A percentile compares a stretch with the other conserved stretches of the same genome.
These are phyloP conservation scores for Jaenimonas drosophilae DNA, from an alignment of 208 protist species.

Conservation along the genomic window DNA sequence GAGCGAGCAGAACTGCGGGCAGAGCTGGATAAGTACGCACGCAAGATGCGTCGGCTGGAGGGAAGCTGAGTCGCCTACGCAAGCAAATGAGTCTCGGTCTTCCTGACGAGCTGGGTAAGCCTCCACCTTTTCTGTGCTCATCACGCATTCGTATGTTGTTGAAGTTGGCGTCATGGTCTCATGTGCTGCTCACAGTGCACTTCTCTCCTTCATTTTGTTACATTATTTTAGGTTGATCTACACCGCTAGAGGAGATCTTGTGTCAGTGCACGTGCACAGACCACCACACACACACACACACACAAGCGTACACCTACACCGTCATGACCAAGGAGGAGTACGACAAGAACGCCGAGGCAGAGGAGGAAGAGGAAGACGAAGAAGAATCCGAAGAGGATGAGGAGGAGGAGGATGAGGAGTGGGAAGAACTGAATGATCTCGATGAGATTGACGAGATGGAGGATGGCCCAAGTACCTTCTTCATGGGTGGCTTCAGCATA, in stretches of 20 bases:
- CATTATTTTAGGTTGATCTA: neutral
- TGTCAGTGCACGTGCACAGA: no score
- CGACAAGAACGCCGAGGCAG: slow-evolving; percentile 23
- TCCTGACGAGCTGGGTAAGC: no score
- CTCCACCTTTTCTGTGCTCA: no score
- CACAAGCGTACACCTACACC: neutral
- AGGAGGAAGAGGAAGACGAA: slow-evolving; percentile 53
- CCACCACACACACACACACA: neutral
- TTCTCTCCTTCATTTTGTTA: slow-evolving; percentile 2
- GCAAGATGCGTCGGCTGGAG: slow-evolving; percentile 24
- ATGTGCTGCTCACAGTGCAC: neutral
- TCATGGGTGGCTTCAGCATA: slow-evolving; percentile 68
- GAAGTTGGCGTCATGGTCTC: no score
- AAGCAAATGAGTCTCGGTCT: no score
- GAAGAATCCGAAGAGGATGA: slow-evolving; percentile 70
- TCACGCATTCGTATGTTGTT: neutral
- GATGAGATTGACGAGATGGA: slow-evolving; percentile 36
- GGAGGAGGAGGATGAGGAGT: slow-evolving; percentile 65
- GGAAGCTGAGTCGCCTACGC: no score
- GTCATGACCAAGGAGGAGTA: slow-evolving; percentile 9
- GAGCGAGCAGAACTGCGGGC: slow-evolving; percentile 24
- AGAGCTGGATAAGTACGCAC: slow-evolving; percentile 46
- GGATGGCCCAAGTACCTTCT: slow-evolving; percentile 69
- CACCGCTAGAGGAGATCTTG: slow-evolving; percentile 4
- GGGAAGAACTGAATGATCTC: slow-evolving; percentile 43